These are phyloP conservation scores for Fusarium neocosmosporiellum DNA, from an alignment of 2,329 filamentous ascomycete species.

Conservation along the genomic window DNA sequence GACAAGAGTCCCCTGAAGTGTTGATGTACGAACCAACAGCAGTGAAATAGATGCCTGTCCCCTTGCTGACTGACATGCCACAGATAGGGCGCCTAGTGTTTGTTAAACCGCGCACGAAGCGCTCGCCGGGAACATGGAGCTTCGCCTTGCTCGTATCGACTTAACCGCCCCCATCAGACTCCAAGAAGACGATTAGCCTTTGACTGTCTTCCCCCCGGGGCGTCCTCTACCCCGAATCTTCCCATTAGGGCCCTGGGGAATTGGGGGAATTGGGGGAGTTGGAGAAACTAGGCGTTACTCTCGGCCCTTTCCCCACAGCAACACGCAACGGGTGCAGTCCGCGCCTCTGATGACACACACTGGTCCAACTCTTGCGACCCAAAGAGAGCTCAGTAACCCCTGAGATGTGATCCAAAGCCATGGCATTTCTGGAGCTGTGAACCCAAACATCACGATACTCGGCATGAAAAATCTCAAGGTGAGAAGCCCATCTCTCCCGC, in stretches of 20 bases:
- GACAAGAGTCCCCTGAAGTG: neutral
- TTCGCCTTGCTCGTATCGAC: neutral
- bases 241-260: conserved; percentile 21
- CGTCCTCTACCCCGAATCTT: conserved; percentile 30
- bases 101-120: conserved; percentile 1
- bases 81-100: neutral
- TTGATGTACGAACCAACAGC: neutral
- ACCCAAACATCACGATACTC: neutral
- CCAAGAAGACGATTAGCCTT: conserved; percentile 2
- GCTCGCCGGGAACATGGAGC: neutral
- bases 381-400: neutral
- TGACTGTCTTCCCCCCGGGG: neutral
- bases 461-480: neutral
- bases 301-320: conserved; percentile 43
- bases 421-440: neutral
- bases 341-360: conserved; percentile 21
- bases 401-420: neutral
- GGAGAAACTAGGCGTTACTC: conserved; percentile 26
- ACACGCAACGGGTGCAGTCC: conserved; percentile 21
- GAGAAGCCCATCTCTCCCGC: neutral
- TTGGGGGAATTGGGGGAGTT: conserved; percentile 32
- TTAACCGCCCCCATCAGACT: conserved; percentile 12
- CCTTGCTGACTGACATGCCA: neutral
- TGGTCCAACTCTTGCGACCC: neutral
- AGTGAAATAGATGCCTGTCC: neutral